phyloP scores from a whole-genome alignment of 805 yeast genomes.

The Metschnikowia proteae region DNA sequence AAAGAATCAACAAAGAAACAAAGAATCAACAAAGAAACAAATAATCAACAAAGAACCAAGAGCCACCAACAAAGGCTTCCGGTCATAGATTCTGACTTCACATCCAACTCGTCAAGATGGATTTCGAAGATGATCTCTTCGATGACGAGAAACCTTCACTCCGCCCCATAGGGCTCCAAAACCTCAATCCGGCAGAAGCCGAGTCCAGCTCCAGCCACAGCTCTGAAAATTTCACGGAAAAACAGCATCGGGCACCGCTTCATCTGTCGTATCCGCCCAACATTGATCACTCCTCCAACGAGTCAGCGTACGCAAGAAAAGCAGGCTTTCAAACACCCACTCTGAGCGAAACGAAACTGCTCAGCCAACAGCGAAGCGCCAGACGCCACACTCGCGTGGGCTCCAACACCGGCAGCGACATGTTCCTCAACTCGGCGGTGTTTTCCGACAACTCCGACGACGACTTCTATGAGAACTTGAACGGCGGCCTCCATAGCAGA shows the following conservation, averaged over 20 bases:
- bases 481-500: slow-evolving; percentile 17
- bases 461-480: slow-evolving; percentile 18
- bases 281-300: neutral
- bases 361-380: slow-evolving; percentile 3
- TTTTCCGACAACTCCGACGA: slow-evolving; percentile 15
- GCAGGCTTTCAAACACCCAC: neutral
- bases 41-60: neutral
- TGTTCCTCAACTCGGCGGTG: slow-evolving; percentile 7
- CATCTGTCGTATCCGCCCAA: slow-evolving; percentile 5
- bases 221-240: neutral
- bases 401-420: slow-evolving; percentile 10
- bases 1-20: no score
- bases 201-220: neutral
- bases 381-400: slow-evolving; percentile 9
- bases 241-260: neutral
- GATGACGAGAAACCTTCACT: slow-evolving; percentile 14
- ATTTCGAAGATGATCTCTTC: slow-evolving; percentile 18
- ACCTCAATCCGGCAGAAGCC: neutral
- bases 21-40: no score
- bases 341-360: neutral
- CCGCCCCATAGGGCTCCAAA: slow-evolving; percentile 2
- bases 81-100: neutral
- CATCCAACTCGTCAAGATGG: neutral
- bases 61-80: neutral
- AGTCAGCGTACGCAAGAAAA: neutral